Base-by-base conservation (phyloP, 495 filamentous ascomycete genomes). In the Aspergillus ellipticus region DNA sequence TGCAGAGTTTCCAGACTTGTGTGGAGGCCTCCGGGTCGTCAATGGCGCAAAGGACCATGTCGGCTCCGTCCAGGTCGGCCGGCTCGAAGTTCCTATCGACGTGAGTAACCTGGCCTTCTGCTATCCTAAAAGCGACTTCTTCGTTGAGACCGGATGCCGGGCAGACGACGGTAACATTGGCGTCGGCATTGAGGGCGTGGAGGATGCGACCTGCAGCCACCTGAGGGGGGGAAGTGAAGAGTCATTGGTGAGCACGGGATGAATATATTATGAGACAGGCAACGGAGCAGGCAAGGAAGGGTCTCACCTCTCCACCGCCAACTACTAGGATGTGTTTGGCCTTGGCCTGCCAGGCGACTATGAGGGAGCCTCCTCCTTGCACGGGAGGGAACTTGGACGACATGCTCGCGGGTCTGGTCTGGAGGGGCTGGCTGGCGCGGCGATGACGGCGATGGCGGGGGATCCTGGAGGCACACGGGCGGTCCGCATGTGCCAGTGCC, bases 141-240 rank as follows among this genome's bases (percentile, higher is more conserved):
- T 85, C 79, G 69, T 93, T 92, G 39, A 97, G 82, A 37, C 93
- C 89, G 43, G 80, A 65, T n/a, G 82, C 65, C 2, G 94, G 94
- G 49, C 84, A 87, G 37, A 97, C 79, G 45, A 97, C 85, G 33
- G 88, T 94, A 16, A 97, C 89, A 61, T 83, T 79, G 60, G 94
- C 95, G 64, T 97, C 92, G 66, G 95, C 95, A 64, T 96, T 96
- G 66, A 98, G 89, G 31, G 90, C 82, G 66, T 93, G 85, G 33
- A 96, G 77, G 55, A 97, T 96, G 47, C 94, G 90, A 50, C 92
- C 92, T 29, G 94, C 94, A 42, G 94, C 94, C 57, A 98, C 94
- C 93, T 47, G 43, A 16, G 22, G 45, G 9, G 43, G 26, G 6
- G 41, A 42, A 22, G 2, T 2, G 4, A n/a, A n/a, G n/a, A 17